A percentile compares a stretch with the other conserved stretches of the same genome.
Evolutionary conservation across 2,329 filamentous ascomycete species (phyloP).

Genomic region (Apiospora arundinis): DNA sequence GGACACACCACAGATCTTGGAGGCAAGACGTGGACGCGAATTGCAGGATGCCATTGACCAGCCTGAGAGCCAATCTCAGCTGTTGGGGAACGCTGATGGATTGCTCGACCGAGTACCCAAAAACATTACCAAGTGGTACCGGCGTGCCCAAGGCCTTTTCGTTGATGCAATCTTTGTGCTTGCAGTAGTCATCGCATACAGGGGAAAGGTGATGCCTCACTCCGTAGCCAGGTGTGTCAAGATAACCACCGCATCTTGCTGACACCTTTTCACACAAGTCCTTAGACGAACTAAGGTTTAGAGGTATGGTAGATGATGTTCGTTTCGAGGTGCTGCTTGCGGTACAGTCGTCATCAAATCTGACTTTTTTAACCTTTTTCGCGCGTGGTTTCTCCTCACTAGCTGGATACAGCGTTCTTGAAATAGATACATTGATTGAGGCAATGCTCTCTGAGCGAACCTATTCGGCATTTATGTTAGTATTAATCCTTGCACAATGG

Average conservation of each 20-base stretch:
- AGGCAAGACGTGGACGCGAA: slow-evolving; percentile 29
- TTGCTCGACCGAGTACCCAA: slow-evolving; percentile 33
- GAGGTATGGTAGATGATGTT: background rate
- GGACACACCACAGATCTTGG: slow-evolving; percentile 20
- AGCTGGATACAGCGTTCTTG: too few species aligned
- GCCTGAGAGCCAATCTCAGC: slow-evolving; percentile 23
- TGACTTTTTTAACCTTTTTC: background rate
- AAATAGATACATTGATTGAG: too few species aligned
- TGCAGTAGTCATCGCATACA: slow-evolving; percentile 18
- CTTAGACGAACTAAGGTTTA: background rate
- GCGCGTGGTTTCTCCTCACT: too few species aligned
- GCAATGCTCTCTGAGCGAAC: too few species aligned
- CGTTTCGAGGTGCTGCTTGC: background rate
- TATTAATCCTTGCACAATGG: too few species aligned
- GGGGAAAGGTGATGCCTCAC: slow-evolving; percentile 21
- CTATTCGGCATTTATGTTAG: too few species aligned
- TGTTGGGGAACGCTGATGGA: slow-evolving; percentile 24
- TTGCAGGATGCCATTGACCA: slow-evolving; percentile 26
- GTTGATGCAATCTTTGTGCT: slow-evolving; percentile 22
- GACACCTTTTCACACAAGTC: slow-evolving; percentile 21
- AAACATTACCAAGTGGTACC: background rate
- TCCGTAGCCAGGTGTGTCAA: slow-evolving; percentile 20
- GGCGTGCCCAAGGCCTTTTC: slow-evolving; percentile 16
- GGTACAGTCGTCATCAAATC: background rate
- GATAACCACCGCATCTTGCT: slow-evolving; percentile 4